Conservation (phyloP, 768 basidiomycete species). For the Sporobolomyces roseus region DNA sequence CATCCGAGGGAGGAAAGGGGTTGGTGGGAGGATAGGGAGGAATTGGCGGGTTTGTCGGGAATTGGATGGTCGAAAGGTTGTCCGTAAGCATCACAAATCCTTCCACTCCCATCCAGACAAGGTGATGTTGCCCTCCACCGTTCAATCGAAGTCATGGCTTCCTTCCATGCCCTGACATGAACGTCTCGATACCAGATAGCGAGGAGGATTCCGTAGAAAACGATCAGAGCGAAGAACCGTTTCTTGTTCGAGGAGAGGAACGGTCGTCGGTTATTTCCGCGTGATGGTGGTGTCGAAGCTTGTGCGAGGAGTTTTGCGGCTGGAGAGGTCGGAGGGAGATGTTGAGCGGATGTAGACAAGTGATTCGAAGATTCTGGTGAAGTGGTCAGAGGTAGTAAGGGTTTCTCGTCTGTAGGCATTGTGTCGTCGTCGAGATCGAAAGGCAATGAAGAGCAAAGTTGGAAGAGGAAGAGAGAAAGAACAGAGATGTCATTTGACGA, state of each 20-base stretch:
- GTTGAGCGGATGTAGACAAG: not conserved
- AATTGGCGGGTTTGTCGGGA: not conserved
- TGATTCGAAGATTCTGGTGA: not conserved
- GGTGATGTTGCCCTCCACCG: not conserved
- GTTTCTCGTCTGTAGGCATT: slow-evolving; percentile 1
- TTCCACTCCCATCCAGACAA: not conserved
- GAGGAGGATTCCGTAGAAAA: not conserved
- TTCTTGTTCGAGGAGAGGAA: not conserved
- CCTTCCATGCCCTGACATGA: not conserved
- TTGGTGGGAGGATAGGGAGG: slow-evolving; percentile 5
- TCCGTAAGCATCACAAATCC: slow-evolving; percentile 13
- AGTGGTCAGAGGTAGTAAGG: slow-evolving; percentile 2
- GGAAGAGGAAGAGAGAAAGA: not conserved
- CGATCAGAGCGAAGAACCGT: not conserved
- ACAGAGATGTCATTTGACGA: no score
- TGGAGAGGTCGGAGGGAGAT: slow-evolving; percentile 9
- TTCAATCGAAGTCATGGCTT: not conserved
- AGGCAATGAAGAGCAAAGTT: not conserved
- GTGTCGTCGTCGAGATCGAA: not conserved
- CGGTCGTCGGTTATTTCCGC: not conserved
- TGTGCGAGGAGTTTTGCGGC: slow-evolving; percentile 4
- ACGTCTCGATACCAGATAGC: slow-evolving; percentile 5
- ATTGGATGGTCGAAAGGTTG: not conserved
- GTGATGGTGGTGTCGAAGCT: not conserved
- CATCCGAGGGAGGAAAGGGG: slow-evolving; percentile 33